Evolutionary conservation across 1,139 yeast genomes (phyloP).

Genomic region (Protomyces arabidopsidicola): DNA sequence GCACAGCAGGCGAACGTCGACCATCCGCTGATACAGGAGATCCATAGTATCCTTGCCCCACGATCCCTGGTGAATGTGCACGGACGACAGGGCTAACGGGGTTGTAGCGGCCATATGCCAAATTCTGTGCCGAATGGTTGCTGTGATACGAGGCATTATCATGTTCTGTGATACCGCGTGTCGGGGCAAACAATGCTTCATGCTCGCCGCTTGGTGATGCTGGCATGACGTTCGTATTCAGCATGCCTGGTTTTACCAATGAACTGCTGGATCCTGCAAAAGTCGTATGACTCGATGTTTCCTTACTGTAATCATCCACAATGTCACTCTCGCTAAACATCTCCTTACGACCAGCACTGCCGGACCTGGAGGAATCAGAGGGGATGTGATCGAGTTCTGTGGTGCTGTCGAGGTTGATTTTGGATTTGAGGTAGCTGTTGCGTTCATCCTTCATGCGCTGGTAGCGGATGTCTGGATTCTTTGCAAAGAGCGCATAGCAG

Average conservation of each 20-base stretch:
- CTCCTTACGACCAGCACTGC: slow-evolving; percentile 17
- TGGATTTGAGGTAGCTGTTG: slow-evolving; percentile 41
- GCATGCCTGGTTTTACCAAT: slow-evolving; percentile 4
- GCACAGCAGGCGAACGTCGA: background rate
- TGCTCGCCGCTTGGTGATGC: slow-evolving; percentile 23
- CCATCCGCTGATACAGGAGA: background rate
- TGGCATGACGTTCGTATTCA: slow-evolving; percentile 1
- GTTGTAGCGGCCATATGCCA: background rate
- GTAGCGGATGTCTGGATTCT: slow-evolving; percentile 91
- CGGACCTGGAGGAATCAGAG: slow-evolving; percentile 1
- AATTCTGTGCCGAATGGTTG: background rate
- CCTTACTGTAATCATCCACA: slow-evolving; percentile 14
- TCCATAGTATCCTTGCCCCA: background rate
- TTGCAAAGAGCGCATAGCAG: slow-evolving; percentile 72
- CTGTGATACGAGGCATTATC: background rate
- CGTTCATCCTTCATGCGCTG: slow-evolving; percentile 97
- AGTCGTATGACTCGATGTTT: slow-evolving; percentile 7
- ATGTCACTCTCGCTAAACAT: slow-evolving; percentile 19
- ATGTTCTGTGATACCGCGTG: background rate
- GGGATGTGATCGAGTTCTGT: slow-evolving; percentile 24
- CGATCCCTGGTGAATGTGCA: slow-evolving; percentile 8
- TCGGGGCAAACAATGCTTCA: slow-evolving; percentile 25
- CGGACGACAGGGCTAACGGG: slow-evolving; percentile 2
- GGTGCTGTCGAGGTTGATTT: slow-evolving; percentile 22
- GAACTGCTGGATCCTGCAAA: slow-evolving; percentile 1